phyloP scores from a whole-genome alignment of 441 rosid species.

The Eutrema salsugineum region DNA sequence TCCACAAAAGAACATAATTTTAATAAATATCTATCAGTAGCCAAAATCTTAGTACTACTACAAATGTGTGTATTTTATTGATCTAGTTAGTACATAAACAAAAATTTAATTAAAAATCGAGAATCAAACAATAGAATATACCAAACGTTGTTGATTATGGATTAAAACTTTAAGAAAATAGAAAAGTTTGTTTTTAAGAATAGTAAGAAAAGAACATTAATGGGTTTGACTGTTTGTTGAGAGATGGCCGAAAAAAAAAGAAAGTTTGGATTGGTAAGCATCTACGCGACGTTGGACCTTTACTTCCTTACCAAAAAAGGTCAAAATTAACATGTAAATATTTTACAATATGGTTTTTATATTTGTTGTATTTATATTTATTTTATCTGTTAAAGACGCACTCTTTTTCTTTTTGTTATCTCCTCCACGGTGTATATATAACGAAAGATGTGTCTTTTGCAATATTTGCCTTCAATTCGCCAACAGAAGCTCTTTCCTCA shows the following conservation, averaged over 20 bases:
- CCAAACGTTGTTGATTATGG: background rate
- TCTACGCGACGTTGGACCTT: constrained; percentile 1
- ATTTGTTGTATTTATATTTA: background rate
- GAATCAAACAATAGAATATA: background rate
- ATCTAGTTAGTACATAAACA: no score
- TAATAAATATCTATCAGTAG: background rate
- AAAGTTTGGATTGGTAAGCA: background rate
- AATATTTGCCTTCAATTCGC: constrained; percentile 16
- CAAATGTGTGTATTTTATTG: no score
- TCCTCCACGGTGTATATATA: background rate
- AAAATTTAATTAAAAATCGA: no score
- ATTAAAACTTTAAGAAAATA: background rate
- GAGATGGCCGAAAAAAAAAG: background rate
- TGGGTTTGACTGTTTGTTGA: background rate
- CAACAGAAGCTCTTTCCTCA: constrained; percentile 1
- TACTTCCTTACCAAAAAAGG: constrained; percentile 4
- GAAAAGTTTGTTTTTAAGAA: background rate
- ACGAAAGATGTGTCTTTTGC: background rate
- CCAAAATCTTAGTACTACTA: no score
- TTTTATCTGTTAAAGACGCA: background rate
- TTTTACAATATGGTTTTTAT: background rate
- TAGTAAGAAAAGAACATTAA: background rate
- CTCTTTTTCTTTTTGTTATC: background rate
- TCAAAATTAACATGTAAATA: constrained; percentile 4
- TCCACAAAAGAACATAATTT: background rate